Conservation (phyloP, 257 asterid genomes). For the Mentha longifolia region DNA sequence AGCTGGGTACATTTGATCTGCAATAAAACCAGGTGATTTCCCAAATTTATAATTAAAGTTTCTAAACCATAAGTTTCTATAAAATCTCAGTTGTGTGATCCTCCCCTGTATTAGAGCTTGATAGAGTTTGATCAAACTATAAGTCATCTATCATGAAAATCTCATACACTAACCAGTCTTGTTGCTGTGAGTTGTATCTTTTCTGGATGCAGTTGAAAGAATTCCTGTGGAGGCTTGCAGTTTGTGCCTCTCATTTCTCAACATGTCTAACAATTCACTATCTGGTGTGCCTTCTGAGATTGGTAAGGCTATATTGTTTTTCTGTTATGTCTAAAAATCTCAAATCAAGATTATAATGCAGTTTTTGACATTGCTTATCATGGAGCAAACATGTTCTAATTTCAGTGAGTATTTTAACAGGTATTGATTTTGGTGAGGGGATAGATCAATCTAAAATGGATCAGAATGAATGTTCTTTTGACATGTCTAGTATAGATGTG, state of each 20-base stretch:
- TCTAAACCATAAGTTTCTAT: background rate
- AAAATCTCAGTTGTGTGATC: constrained; percentile 2
- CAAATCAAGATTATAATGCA: too few species aligned
- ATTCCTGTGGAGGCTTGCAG: constrained; percentile 93
- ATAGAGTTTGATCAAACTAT: constrained; percentile 20
- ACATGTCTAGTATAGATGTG: too few species aligned
- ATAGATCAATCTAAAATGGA: too few species aligned
- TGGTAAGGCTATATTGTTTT: constrained; percentile 88
- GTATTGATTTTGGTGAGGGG: too few species aligned
- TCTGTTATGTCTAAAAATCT: too few species aligned
- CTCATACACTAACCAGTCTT: constrained; percentile 30
- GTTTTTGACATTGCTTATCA: too few species aligned
- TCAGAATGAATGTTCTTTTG: too few species aligned
- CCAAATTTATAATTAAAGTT: constrained; percentile 26
- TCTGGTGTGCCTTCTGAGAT: constrained; percentile 92
- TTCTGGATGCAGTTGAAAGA: constrained; percentile 74
- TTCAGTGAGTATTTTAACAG: too few species aligned
- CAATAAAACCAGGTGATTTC: constrained; percentile 87
- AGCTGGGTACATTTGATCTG: constrained; percentile 91
- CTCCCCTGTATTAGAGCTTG: constrained; percentile 18
- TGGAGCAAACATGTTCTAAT: too few species aligned
- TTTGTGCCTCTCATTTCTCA: constrained; percentile 77
- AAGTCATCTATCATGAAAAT: constrained; percentile 24
- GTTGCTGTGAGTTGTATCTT: constrained; percentile 27
- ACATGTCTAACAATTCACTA: constrained; percentile 89